Evolutionary conservation across 768 basidiomycete species (phyloP), one percentile per base, ranked within the genome.

Genomic region (Russula earlei): DNA sequence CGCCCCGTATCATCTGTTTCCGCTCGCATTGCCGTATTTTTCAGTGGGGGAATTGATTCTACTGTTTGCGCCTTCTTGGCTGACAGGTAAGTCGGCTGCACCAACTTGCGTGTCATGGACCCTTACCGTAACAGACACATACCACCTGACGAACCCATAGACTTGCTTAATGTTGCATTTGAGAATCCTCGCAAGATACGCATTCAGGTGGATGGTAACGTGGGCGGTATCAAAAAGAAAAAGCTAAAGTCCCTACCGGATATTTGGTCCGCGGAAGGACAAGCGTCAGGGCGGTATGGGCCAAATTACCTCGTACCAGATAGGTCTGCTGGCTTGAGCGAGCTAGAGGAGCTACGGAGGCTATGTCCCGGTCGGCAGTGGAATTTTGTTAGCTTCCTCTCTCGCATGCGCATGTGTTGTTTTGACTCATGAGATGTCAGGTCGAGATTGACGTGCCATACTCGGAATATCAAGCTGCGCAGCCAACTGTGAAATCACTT

Each of bases 1-100:
- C 36, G 9, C 45, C 22, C 33, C 47, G 17, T 7, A 11, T 6
- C 15, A 48, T 70, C 71, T 15, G 60, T 56, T 12, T 56, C 55
- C 3, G 52, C 64, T 49, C 73, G 85, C 49, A 74, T 96, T 3
- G 92, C 87, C 2, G 76, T 99, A 9, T 77, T 99, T 9, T 99
- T 98, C 69, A 95, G 91, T 36, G 96, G 96, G 29, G 96, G 96
- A 0, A 91, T 99, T 42, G 96, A 99, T 67, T 97, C 85, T 11
- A 85, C 94, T 0, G 72, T 89, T 38, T 64, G 98, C 7, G 82
- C 94, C 0, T 85, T 80, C 64, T 74, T 99, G 5, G 87, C 91
- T 1, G 79, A 94, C 64, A 74, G 74, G 86, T 89, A 64, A 49
- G 78, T 31, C 34, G 6, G 29, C n/a, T n/a, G 44, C 15, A 44